Evolutionary conservation across 2,329 filamentous ascomycete species (phyloP), one percentile per base, ranked within the genome.

Genomic region (Emergomyces orientalis): DNA sequence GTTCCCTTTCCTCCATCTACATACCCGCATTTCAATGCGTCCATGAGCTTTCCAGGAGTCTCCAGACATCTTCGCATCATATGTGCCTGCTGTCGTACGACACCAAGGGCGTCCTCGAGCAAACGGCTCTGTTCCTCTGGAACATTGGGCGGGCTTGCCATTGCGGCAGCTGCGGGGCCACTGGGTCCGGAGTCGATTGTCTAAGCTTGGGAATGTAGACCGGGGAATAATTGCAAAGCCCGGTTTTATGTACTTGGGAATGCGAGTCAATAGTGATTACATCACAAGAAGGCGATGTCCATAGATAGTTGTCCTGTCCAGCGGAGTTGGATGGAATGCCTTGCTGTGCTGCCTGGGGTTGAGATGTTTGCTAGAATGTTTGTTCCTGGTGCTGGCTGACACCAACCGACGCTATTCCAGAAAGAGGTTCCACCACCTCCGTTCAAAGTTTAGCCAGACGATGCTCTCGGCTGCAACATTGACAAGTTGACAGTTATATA

Each of bases 21-120:
- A 71, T 84, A 97, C 94, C 92, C 96, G 89, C 93, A 97, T 81
- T 99, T 99, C 72, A 99, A 85, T 71, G 94, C 94, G 82, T 99
- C 94, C 94, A 99, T 99, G 68, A 99, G 87, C 84, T 99, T 99
- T 67, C 94, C 93, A 7, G 94, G 92, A 11, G 91, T 95, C 75
- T 99, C 95, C 65, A 99, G 84, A 72, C 92, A 97, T 81, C 95
- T 93, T 80, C 93, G 91, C 94, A 99, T 99, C 75, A 96, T 84
- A 72, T 87, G 86, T 64, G 93, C 94, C 84, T 99, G 95, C 80
- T 97, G 93, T 79, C 93, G 90, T 78, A 99, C 95, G 60, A 96
- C 93, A 65, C 89, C 86, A 78, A 97, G 82, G 73, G 95, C 94
- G 88, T 99, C 94, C 80, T 99, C 94, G 70, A 99, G 88, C 80